Evolutionary conservation across 352 stramenopile genomes (phyloP).

Genomic region (Phytophthora multivora): DNA sequence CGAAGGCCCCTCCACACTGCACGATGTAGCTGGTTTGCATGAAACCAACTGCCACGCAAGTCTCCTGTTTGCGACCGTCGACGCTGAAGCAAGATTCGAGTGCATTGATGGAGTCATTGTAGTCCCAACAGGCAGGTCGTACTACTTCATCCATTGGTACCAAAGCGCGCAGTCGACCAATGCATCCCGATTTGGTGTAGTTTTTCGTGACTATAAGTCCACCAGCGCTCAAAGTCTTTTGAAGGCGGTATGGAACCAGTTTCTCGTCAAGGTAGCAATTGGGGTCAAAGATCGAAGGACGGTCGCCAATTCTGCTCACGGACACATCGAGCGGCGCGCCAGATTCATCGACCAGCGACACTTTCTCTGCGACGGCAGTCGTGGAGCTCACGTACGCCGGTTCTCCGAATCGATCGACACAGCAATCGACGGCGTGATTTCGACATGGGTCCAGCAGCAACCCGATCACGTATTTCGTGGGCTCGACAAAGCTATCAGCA

Average conservation of each 20-base stretch:
- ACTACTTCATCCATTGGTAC: slow-evolving; percentile 52
- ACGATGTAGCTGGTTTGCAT: slow-evolving; percentile 83
- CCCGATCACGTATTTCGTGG: slow-evolving; percentile 77
- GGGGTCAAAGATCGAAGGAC: slow-evolving; percentile 66
- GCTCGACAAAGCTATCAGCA: slow-evolving; percentile 42
- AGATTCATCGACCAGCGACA: slow-evolving; percentile 74
- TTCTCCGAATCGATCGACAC: slow-evolving; percentile 79
- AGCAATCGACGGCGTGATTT: slow-evolving; percentile 62
- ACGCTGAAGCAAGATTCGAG: slow-evolving; percentile 60
- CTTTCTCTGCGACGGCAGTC: slow-evolving; percentile 47
- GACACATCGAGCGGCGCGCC: slow-evolving; percentile 56
- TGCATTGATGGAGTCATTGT: slow-evolving; percentile 78
- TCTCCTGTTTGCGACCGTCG: slow-evolving; percentile 58
- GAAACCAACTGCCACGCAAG: slow-evolving; percentile 80
- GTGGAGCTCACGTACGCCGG: slow-evolving; percentile 47
- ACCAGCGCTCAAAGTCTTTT: slow-evolving; percentile 51
- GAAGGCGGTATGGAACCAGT: slow-evolving; percentile 57
- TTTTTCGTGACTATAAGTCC: slow-evolving; percentile 53
- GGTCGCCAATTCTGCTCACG: slow-evolving; percentile 72
- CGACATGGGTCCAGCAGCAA: slow-evolving; percentile 86
- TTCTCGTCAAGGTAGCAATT: slow-evolving; percentile 73
- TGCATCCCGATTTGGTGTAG: slow-evolving; percentile 60
- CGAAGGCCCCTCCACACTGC: slow-evolving; percentile 70
- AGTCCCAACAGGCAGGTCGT: slow-evolving; percentile 83
- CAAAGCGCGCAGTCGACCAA: slow-evolving; percentile 54